Percentiles rank a stretch among this genome's conserved stretches.
Conservation (phyloP, 2,329 filamentous ascomycete genomes). For the Cladophialophora bantiana region DNA sequence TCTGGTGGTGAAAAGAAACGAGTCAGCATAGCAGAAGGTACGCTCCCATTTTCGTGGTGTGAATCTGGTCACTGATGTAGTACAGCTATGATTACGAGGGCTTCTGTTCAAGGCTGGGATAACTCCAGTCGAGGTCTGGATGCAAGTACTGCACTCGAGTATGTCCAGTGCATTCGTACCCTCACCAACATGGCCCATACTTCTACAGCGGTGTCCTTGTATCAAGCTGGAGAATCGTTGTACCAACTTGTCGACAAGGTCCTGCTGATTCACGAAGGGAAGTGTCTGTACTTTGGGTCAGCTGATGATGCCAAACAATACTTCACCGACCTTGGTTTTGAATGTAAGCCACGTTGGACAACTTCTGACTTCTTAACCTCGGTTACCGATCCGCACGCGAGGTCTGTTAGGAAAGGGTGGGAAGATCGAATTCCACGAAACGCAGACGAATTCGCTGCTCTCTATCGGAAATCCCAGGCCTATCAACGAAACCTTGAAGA, state of each 20-base stretch:
- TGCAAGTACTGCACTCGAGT: conserved; percentile 75
- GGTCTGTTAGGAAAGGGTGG: conserved; percentile 63
- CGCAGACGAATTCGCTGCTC: conserved; percentile 62
- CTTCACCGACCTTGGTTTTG: conserved; percentile 74
- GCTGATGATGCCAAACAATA: conserved; percentile 70
- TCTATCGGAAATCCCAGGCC: conserved; percentile 58
- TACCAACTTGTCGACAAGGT: conserved; percentile 72
- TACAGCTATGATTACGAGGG: conserved; percentile 74
- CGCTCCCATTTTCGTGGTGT: neutral
- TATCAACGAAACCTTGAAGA: conserved; percentile 55
- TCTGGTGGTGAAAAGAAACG: conserved; percentile 77
- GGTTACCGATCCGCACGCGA: conserved; percentile 65
- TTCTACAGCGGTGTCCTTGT: conserved; percentile 72
- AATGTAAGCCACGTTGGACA: conserved; percentile 74
- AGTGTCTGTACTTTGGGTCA: conserved; percentile 74
- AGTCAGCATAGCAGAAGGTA: conserved; percentile 54
- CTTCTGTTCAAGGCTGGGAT: conserved; percentile 75
- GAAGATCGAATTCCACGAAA: conserved; percentile 64
- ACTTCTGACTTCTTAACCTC: conserved; percentile 80
- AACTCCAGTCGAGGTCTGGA: conserved; percentile 78
- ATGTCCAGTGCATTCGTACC: conserved; percentile 70
- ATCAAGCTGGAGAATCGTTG: conserved; percentile 66
- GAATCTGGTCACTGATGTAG: conserved; percentile 64
- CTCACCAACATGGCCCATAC: conserved; percentile 69
- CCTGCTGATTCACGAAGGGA: conserved; percentile 70